These are phyloP conservation scores for Didymella arachidicola DNA, from an alignment of 2,329 filamentous ascomycete genomes.

Conservation along the genomic window DNA sequence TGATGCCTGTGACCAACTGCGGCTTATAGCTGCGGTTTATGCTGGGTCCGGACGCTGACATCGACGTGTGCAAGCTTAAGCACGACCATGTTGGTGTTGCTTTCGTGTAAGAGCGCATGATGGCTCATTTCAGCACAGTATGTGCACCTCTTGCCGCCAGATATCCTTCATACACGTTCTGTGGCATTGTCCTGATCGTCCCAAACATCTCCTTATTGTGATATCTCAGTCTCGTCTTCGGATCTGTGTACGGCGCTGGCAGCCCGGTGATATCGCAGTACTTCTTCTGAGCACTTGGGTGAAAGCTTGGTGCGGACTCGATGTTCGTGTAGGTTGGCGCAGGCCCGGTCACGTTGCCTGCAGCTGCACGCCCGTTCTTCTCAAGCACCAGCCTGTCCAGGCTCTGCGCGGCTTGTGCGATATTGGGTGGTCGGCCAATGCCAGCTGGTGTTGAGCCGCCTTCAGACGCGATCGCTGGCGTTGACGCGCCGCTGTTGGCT, in stretches of 20 bases:
- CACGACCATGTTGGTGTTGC: neutral
- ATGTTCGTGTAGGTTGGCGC: constrained; percentile 93
- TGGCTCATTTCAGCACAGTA: constrained; percentile 81
- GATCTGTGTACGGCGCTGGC: constrained; percentile 89
- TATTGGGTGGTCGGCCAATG: constrained; percentile 68
- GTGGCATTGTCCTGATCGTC: constrained; percentile 79
- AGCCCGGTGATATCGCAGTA: constrained; percentile 97
- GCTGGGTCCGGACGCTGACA: neutral
- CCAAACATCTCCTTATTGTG: constrained; percentile 92
- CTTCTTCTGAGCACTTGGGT: constrained; percentile 77
- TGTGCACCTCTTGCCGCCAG: constrained; percentile 90
- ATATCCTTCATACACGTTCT: constrained; percentile 85
- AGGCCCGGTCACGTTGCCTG: constrained; percentile 59
- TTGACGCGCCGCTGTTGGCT: constrained; percentile 80
- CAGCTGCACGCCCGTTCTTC: constrained; percentile 66
- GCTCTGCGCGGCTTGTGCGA: constrained; percentile 87
- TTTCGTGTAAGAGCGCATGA: neutral
- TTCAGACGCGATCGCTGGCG: constrained; percentile 58
- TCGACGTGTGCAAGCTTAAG: neutral
- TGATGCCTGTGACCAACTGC: neutral
- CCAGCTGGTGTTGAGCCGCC: constrained; percentile 62
- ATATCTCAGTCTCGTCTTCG: constrained; percentile 92
- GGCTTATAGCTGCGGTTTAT: neutral
- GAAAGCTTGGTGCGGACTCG: constrained; percentile 87
- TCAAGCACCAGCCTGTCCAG: constrained; percentile 88